These are phyloP conservation scores for Copromyces sp. DNA, from an alignment of 495 filamentous ascomycete genomes.

Conservation along the genomic window DNA sequence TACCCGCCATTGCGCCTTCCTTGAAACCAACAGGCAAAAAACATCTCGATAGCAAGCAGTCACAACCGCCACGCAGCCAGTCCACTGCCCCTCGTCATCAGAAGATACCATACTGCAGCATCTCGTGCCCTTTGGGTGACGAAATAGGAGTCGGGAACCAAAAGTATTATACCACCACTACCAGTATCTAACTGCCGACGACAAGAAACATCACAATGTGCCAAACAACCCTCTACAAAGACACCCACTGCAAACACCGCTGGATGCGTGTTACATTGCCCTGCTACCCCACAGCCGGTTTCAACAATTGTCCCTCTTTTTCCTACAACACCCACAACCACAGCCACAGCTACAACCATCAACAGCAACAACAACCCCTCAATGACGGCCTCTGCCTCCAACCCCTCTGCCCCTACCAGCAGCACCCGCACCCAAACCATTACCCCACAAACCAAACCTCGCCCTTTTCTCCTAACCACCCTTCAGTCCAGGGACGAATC, in stretches of 20 bases:
- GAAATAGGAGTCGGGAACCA: neutral
- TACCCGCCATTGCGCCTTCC: neutral
- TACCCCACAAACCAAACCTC: neutral
- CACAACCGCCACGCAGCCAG: neutral
- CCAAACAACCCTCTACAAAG: slow-evolving; percentile 22
- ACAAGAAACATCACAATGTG: slow-evolving; percentile 15
- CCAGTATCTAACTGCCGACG: too few species aligned
- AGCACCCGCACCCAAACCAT: neutral
- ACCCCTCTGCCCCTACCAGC: neutral
- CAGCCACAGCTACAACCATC: neutral
- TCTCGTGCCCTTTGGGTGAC: neutral
- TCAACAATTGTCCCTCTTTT: slow-evolving; percentile 25
- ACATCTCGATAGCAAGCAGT: neutral
- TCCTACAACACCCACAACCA: neutral
- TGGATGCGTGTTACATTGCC: slow-evolving; percentile 26
- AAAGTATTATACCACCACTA: neutral
- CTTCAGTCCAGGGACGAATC: neutral
- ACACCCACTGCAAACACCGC: slow-evolving; percentile 26
- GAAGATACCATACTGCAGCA: neutral
- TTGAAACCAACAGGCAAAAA: neutral
- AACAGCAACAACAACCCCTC: neutral
- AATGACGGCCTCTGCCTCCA: neutral
- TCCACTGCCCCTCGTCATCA: neutral
- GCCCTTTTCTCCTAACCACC: neutral
- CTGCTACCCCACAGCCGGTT: slow-evolving; percentile 28